phyloP scores from a whole-genome alignment of 2,329 filamentous ascomycete genomes.

The Byssoonygena ceratinophila region DNA sequence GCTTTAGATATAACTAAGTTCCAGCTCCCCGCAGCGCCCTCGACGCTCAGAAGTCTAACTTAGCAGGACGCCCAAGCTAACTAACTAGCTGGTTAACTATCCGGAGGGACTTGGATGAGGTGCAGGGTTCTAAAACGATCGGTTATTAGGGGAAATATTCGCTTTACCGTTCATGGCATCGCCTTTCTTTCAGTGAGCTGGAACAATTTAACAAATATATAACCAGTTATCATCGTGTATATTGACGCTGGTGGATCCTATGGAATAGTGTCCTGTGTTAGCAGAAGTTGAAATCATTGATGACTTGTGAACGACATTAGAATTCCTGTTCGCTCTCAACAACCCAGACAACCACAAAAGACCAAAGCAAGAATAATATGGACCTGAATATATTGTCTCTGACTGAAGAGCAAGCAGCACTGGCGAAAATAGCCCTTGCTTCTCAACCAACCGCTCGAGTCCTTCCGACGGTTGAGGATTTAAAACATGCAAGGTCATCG shows the following conservation, averaged over 20 bases:
- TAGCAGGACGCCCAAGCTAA: too few species aligned
- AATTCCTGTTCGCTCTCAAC: too few species aligned
- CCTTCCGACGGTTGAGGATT: conserved; percentile 24
- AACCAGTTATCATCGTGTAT: too few species aligned
- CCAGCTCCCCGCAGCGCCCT: too few species aligned
- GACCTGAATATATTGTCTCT: background rate
- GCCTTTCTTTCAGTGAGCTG: background rate
- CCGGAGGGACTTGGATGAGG: too few species aligned
- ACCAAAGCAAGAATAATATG: background rate
- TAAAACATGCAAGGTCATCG: conserved; percentile 27
- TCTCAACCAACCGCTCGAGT: conserved; percentile 25
- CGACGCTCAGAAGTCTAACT: too few species aligned
- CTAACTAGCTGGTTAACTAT: too few species aligned
- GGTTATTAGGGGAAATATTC: background rate
- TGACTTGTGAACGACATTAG: too few species aligned
- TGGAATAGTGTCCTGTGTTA: too few species aligned
- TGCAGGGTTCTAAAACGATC: background rate
- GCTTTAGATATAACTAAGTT: too few species aligned
- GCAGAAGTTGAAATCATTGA: too few species aligned
- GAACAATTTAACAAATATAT: background rate
- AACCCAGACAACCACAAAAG: too few species aligned
- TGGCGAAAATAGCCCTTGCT: conserved; percentile 9
- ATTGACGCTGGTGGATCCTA: background rate
- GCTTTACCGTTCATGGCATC: background rate
- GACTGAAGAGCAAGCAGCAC: background rate